Evolutionary conservation across 495 filamentous ascomycete species (phyloP), one percentile per base, ranked within the genome.

Genomic region (Penicillium antarcticum): DNA sequence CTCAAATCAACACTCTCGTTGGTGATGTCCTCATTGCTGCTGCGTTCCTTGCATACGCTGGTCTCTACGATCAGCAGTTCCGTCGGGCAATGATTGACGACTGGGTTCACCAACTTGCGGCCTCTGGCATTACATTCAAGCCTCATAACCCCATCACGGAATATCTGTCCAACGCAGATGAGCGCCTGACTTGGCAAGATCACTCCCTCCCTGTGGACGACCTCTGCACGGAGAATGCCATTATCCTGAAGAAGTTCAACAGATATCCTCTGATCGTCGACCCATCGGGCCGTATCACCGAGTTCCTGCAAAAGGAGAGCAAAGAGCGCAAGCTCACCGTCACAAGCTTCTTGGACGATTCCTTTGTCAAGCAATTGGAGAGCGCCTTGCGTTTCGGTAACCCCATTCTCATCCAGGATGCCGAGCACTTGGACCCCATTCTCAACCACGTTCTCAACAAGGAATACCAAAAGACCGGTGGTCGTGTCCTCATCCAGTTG

Each of bases 361-460:
- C 91, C 0, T 99, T 99, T 69, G 91, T 92, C 57, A 97, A 99
- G 65, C 94, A 97, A 65, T 75, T 99, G 11, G 94, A 97, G 65
- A 96, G 91, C 62, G 91, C 92, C 16, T 80, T 99, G 44, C 87
- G 94, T 66, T 99, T 99, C 72, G 94, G 94, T 55, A 97, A 97
- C 58, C 92, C 94, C 4, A 97, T 99, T 56, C 83, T 99, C 43
- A 97, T 99, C 56, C 94, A 99, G 67, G 94, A 99, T 69, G 94
- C 94, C 4, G 94, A 99, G 70, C 88, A 97, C 63, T 71, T 99
- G 45, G 94, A 99, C 63, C 94, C 94, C 5, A 87, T 99, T 45
- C 85, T 99, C 61, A 99, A 96, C 65, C 95, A 99, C 62, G 92
- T 99, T 40, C 83, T 99, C 68, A 99, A 99, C 73, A 97, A 97